phyloP scores from a whole-genome alignment of 148 eudicot genomes.

The Fagopyrum homotropicum region DNA sequence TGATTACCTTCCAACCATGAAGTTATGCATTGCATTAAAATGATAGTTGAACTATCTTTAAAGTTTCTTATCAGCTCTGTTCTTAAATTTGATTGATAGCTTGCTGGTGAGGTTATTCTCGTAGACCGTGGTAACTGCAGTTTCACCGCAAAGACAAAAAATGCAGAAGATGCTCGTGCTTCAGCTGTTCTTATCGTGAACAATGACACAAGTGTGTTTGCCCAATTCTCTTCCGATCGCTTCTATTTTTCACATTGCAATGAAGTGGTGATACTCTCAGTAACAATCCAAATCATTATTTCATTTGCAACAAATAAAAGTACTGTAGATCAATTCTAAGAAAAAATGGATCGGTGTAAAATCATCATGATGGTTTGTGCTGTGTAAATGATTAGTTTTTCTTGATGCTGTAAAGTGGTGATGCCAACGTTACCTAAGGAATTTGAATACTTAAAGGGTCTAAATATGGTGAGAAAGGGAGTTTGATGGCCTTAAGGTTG shows the following conservation, averaged over 20 bases:
- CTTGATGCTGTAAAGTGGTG: neutral
- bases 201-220: conserved; percentile 71
- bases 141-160: conserved; percentile 78
- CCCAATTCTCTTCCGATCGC: neutral
- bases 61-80: neutral
- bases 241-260: neutral
- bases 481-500: neutral
- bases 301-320: neutral
- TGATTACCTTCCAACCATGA: conserved; percentile 4
- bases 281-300: neutral
- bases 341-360: neutral
- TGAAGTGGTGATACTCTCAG: neutral
- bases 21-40: neutral
- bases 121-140: conserved; percentile 95
- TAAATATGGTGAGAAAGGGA: neutral
- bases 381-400: neutral
- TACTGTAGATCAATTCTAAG: neutral
- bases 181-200: conserved; percentile 82
- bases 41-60: neutral
- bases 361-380: neutral
- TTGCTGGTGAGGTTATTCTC: conserved; percentile 84
- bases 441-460: neutral
- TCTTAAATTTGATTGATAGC: conserved; percentile 29
- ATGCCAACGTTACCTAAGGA: neutral
- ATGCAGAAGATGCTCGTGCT: conserved; percentile 95